Evolutionary conservation across 2,329 filamentous ascomycete species (phyloP), one percentile per base, ranked within the genome.

Genomic region (Aspergillus tanneri): DNA sequence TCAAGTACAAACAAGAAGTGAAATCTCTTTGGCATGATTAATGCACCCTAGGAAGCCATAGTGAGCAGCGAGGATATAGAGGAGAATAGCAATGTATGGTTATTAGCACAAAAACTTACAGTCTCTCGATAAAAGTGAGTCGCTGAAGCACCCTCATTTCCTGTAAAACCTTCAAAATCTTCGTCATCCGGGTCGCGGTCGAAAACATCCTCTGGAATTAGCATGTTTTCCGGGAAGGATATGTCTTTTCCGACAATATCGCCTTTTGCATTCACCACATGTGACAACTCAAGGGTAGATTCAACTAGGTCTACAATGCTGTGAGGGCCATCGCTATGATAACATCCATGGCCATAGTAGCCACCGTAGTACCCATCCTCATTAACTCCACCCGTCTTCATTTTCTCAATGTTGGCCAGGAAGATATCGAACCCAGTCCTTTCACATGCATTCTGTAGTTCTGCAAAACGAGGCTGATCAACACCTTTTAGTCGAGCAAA

Each of bases 71-170:
- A 10, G 10, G 11, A 12, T 28, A 4, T 14, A 3, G 18, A 24
- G 12, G 1, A 6, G 16, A 27, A 22, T 4, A 21, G 30, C 5
- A 37, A 36, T 4, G 7, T 11, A 11, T 23, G 35, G n/a, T 16
- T 12, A 21, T 28, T 22, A 37, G 22, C 12, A 37, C 36, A 3
- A 3, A 12, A 37, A 22, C 42, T 36, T 44, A 36, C 42, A 22
- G 45, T 37, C 18, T 43, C 2, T 11, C 25, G 27, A 30, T 47
- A 47, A 47, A 36, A 47, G 39, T 47, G 38, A 5, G 45, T 47
- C 12, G 45, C 5, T 6, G 30, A n/a, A 11, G 45, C 45, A 2
- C 45, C 45, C 19, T 47, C 38, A 37, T 47, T 47, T 4, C 45
- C 45, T n/a, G 45, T 47, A 28, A 27, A 47, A 8, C 38, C 45